phyloP scores from a whole-genome alignment of 352 stramenopile genomes.

The Phytophthora pini region DNA sequence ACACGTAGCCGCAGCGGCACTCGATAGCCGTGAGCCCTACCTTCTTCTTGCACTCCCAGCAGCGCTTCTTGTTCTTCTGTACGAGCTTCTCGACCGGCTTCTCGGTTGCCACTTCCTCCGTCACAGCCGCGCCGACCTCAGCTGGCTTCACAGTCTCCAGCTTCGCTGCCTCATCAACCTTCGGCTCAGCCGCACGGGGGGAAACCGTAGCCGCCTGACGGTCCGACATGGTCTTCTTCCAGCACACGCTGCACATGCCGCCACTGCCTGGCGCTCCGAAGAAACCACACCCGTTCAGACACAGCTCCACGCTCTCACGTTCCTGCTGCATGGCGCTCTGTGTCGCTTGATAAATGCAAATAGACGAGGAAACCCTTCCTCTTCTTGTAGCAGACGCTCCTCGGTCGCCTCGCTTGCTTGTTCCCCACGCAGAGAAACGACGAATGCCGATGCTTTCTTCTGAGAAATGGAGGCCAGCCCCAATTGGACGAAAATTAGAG shows the following conservation, averaged over 20 bases:
- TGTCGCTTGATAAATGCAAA: constrained; percentile 5
- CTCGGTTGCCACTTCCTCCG: constrained; percentile 27
- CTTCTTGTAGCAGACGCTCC: constrained; percentile 15
- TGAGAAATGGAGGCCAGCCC: constrained; percentile 14
- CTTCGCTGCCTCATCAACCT: constrained; percentile 25
- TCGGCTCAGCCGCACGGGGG: constrained; percentile 28
- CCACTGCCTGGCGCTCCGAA: constrained; percentile 73
- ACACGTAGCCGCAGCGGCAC: constrained; percentile 90
- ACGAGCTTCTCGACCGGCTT: constrained; percentile 44
- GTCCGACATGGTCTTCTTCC: constrained; percentile 87
- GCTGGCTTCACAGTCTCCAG: constrained; percentile 7
- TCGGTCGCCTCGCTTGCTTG: constrained; percentile 30
- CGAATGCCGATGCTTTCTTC: constrained; percentile 40
- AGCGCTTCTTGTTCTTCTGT: constrained; percentile 93
- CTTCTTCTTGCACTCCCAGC: constrained; percentile 94
- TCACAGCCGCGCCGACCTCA: constrained; percentile 5
- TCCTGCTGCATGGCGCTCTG: constrained; percentile 75
- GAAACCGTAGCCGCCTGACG: constrained; percentile 51
- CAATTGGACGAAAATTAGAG: constrained; percentile 19
- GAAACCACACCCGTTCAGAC: constrained; percentile 79
- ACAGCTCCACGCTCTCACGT: constrained; percentile 77
- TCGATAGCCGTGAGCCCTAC: constrained; percentile 90
- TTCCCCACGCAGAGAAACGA: constrained; percentile 66
- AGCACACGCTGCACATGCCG: constrained; percentile 87
- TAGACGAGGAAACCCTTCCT: neutral